Conservation (phyloP, 768 basidiomycete species). For the Amanita fuliginea region DNA sequence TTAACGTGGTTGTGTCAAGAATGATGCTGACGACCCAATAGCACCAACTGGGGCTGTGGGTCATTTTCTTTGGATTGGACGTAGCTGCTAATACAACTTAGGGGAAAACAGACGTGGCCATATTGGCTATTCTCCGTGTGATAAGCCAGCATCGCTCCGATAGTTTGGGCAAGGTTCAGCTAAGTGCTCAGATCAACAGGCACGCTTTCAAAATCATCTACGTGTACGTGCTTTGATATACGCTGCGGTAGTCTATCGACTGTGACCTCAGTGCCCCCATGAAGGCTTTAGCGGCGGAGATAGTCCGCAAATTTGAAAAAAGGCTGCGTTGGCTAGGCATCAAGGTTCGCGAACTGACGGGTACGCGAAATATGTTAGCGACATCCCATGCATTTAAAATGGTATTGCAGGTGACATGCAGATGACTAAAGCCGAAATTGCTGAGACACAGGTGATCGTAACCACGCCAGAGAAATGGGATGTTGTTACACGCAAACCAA, state of each 20-base stretch:
- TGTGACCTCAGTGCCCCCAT: conserved; percentile 69
- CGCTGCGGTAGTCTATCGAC: not conserved
- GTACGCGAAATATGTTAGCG: conserved; percentile 22
- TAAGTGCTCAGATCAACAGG: conserved; percentile 44
- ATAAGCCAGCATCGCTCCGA: conserved; percentile 53
- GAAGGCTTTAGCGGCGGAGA: conserved; percentile 96
- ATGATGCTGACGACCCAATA: conserved; percentile 17
- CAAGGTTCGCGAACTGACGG: conserved; percentile 83
- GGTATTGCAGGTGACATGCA: conserved; percentile 78
- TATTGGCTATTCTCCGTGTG: conserved; percentile 86
- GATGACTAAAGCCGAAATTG: conserved; percentile 86
- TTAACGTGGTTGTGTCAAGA: conserved; percentile 1
- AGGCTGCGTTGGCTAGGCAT: conserved; percentile 83
- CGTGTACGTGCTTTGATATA: conserved; percentile 42
- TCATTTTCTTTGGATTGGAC: conserved; percentile 5
- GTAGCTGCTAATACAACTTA: conserved; percentile 19
- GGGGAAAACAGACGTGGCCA: conserved; percentile 99
- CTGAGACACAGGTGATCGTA: conserved; percentile 93
- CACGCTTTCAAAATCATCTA: conserved; percentile 94
- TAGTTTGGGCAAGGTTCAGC: conserved; percentile 16
- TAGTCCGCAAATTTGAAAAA: conserved; percentile 87
- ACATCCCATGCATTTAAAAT: not conserved
- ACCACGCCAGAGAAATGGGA: conserved; percentile 99
- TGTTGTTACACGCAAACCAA: conserved; percentile 94
- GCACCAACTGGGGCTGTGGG: conserved; percentile 96